Evolutionary conservation across 2,329 filamentous ascomycete genomes (phyloP).

Genomic region (Xylaria sp.): DNA sequence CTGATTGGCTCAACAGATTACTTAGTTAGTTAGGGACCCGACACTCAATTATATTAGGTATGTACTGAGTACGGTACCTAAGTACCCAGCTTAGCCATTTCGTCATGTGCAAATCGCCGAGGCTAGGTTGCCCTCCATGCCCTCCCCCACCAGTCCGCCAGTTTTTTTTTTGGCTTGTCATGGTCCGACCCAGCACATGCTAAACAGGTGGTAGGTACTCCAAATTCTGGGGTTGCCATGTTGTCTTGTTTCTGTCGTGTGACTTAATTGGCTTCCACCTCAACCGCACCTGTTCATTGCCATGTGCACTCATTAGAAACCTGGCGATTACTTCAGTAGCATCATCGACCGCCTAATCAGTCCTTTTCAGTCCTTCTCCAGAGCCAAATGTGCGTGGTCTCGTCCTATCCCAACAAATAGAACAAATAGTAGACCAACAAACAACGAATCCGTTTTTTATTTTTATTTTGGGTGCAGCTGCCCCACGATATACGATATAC

Average conservation of each 20-base stretch:
- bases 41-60: neutral
- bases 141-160: neutral
- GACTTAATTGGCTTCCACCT: slow-evolving; percentile 14
- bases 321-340: neutral
- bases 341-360: neutral
- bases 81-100: slow-evolving; percentile 6
- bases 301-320: neutral
- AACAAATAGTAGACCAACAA: neutral
- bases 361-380: neutral
- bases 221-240: slow-evolving; percentile 10
- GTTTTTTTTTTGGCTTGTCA: slow-evolving; percentile 17
- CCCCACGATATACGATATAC: slow-evolving; percentile 18
- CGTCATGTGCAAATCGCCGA: slow-evolving; percentile 24
- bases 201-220: slow-evolving; percentile 6
- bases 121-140: neutral
- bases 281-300: slow-evolving; percentile 6
- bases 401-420: slow-evolving; percentile 33
- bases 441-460: neutral
- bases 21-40: neutral
- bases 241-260: slow-evolving; percentile 18
- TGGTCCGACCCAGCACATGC: neutral
- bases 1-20: slow-evolving; percentile 32
- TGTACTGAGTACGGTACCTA: neutral
- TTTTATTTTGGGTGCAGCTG: neutral
- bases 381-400: neutral